phyloP scores from a whole-genome alignment of 345 rosid genomes.

The Lepidium didymum region DNA sequence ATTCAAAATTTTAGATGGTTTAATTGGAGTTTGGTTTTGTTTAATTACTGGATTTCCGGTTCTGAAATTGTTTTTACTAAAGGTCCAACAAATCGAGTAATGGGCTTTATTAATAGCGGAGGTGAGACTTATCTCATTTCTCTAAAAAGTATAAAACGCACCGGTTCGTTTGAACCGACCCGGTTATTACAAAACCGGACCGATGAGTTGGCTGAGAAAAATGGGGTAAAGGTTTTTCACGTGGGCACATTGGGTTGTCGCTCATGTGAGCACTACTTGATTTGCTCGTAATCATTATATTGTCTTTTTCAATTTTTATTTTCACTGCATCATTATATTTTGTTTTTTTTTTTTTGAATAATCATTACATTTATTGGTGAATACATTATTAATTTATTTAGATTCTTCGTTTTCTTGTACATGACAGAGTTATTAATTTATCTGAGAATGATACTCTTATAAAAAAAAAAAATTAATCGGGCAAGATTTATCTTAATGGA shows the following conservation, averaged over 20 bases:
- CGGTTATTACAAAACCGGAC: neutral
- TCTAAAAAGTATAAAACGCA: neutral
- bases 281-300: slow-evolving; percentile 17
- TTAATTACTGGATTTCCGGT: neutral
- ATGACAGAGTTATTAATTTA: too few species aligned
- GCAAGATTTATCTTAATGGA: too few species aligned
- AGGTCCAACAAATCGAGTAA: neutral
- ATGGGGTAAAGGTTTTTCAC: slow-evolving; percentile 9
- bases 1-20: neutral
- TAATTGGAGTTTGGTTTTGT: neutral
- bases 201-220: neutral
- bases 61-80: too few species aligned
- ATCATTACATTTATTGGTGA: too few species aligned
- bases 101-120: neutral
- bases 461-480: too few species aligned
- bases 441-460: too few species aligned
- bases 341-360: too few species aligned
- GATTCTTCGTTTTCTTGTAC: too few species aligned
- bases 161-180: neutral
- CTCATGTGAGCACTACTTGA: slow-evolving; percentile 26
- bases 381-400: too few species aligned
- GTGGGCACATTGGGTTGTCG: slow-evolving; percentile 22
- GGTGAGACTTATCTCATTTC: neutral
- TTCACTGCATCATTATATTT: slow-evolving; percentile 1
- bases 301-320: neutral